These are phyloP conservation scores for Isabelozyma heimii DNA, from an alignment of 805 yeast genomes.

Conservation along the genomic window DNA sequence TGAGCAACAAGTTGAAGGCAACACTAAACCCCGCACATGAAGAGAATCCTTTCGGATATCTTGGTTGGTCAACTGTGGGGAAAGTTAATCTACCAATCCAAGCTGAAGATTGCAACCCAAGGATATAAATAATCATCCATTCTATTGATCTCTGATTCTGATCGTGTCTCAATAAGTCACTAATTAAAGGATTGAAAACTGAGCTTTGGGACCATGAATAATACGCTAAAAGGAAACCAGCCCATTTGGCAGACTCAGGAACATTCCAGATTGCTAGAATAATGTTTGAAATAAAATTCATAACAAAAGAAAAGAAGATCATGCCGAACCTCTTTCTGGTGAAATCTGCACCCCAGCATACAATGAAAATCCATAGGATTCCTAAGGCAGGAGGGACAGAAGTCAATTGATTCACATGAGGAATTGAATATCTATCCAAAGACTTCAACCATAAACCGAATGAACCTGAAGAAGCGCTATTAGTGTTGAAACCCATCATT, in stretches of 20 bases:
- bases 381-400: slow-evolving; percentile 62
- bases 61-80: slow-evolving; percentile 53
- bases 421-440: slow-evolving; percentile 37
- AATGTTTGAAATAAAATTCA: slow-evolving; percentile 16
- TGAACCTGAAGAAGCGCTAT: slow-evolving; percentile 27
- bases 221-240: slow-evolving; percentile 13
- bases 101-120: slow-evolving; percentile 27
- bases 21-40: slow-evolving; percentile 40
- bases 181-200: slow-evolving; percentile 15
- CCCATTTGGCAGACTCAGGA: slow-evolving; percentile 18
- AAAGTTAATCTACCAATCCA: slow-evolving; percentile 36
- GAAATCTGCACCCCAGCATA: slow-evolving; percentile 52
- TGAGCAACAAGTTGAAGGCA: slow-evolving; percentile 17
- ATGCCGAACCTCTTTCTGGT: slow-evolving; percentile 23
- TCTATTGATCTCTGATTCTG: slow-evolving; percentile 16
- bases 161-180: slow-evolving; percentile 19
- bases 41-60: slow-evolving; percentile 48
- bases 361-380: slow-evolving; percentile 44
- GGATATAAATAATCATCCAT: slow-evolving; percentile 14
- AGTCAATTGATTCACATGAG: slow-evolving; percentile 47
- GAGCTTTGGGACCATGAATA: slow-evolving; percentile 20
- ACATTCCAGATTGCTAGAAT: slow-evolving; percentile 18
- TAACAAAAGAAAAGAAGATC: slow-evolving; percentile 13
- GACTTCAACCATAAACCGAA: slow-evolving; percentile 29
- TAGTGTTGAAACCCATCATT: slow-evolving; percentile 26